Evolutionary conservation across 257 asterid species (phyloP).

Genomic region (Eucommia ulmoides): DNA sequence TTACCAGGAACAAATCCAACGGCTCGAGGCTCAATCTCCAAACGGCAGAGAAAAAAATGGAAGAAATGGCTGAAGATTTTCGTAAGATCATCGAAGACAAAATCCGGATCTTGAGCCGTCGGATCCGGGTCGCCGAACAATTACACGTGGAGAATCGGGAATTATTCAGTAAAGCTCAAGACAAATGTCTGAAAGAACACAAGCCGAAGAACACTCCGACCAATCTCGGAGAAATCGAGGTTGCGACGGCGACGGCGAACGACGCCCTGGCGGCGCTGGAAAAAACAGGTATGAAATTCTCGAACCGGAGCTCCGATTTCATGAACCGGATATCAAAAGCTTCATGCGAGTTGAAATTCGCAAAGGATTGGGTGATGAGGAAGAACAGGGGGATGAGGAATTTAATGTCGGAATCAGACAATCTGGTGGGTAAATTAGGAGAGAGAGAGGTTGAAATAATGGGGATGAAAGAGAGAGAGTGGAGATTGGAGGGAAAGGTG

Average conservation of each 20-base stretch:
- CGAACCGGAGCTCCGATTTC: not conserved
- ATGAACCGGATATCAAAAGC: not conserved
- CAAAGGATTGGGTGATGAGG: not conserved
- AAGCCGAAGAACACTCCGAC: no score
- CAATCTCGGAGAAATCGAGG: not conserved
- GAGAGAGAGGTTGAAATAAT: not conserved
- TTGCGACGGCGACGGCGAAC: not conserved
- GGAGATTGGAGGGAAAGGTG: not conserved
- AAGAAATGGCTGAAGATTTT: constrained; percentile 54
- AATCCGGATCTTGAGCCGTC: constrained; percentile 52
- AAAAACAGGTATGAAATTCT: not conserved
- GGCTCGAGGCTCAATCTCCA: constrained; percentile 30
- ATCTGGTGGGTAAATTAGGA: not conserved
- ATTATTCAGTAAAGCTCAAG: constrained; percentile 40
- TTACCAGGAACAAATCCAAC: constrained; percentile 2
- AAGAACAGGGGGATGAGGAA: not conserved
- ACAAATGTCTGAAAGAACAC: constrained; percentile 25
- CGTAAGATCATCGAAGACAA: constrained; percentile 59
- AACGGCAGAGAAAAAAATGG: constrained; percentile 41
- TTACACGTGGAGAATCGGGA: constrained; percentile 66
- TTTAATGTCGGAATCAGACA: not conserved
- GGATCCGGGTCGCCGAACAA: constrained; percentile 82
- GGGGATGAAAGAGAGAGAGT: not conserved
- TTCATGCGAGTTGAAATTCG: not conserved
- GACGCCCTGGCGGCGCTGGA: not conserved